Evolutionary conservation across 2,329 filamentous ascomycete species (phyloP).

Genomic region (Penicillium sp.): DNA sequence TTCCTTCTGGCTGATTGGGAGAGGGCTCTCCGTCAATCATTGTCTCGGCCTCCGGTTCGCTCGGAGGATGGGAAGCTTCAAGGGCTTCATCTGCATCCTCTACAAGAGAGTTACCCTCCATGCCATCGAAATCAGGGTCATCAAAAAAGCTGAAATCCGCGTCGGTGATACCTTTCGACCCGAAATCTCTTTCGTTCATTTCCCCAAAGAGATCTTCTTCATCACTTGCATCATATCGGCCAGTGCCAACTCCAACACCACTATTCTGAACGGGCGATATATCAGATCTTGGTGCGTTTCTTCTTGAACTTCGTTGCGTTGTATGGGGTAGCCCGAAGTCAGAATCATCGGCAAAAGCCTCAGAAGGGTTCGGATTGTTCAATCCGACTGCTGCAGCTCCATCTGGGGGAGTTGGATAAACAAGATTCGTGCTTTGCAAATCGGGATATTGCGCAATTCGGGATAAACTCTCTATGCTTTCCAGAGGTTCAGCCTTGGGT

Average conservation of each 20-base stretch:
- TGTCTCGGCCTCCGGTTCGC: slow-evolving; percentile 15
- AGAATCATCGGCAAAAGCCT: slow-evolving; percentile 34
- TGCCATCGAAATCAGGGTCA: slow-evolving; percentile 45
- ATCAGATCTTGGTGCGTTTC: slow-evolving; percentile 21
- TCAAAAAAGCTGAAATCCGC: slow-evolving; percentile 67
- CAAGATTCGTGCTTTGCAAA: slow-evolving; percentile 43
- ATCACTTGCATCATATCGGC: slow-evolving; percentile 43
- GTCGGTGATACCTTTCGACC: slow-evolving; percentile 57
- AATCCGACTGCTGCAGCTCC: slow-evolving; percentile 39
- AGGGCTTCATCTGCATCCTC: slow-evolving; percentile 17
- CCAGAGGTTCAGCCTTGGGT: slow-evolving; percentile 27
- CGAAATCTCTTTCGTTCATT: slow-evolving; percentile 55
- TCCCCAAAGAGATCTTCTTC: slow-evolving; percentile 61
- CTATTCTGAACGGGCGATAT: slow-evolving; percentile 18
- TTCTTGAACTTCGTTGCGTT: slow-evolving; percentile 18
- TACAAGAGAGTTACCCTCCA: slow-evolving; percentile 18
- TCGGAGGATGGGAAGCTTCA: slow-evolving; percentile 13
- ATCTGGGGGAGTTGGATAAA: slow-evolving; percentile 57
- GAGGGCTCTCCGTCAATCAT: slow-evolving; percentile 7
- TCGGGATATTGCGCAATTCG: slow-evolving; percentile 42
- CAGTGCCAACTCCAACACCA: slow-evolving; percentile 36
- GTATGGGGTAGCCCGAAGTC: slow-evolving; percentile 24
- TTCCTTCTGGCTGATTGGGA: neutral
- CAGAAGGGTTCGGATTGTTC: slow-evolving; percentile 30
- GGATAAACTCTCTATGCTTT: slow-evolving; percentile 41